phyloP scores from a whole-genome alignment of 2,329 filamentous ascomycete species.

The Penicillium sp. region DNA sequence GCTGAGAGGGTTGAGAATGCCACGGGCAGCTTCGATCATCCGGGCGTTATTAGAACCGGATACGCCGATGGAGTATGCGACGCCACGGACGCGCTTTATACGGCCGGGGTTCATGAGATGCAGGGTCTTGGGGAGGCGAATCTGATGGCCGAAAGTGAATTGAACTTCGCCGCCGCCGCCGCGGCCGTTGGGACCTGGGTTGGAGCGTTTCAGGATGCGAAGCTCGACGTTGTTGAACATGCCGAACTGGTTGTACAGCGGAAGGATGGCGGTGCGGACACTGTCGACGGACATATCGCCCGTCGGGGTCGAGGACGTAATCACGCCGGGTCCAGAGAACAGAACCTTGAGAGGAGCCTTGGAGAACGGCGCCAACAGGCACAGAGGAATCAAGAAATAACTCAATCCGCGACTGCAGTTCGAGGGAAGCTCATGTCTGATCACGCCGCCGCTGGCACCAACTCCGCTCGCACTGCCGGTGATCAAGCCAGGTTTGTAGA shows the following conservation, averaged over 20 bases:
- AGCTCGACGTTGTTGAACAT: slow-evolving; percentile 86
- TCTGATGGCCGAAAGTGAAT: slow-evolving; percentile 87
- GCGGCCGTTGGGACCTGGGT: slow-evolving; percentile 70
- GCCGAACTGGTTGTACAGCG: slow-evolving; percentile 86
- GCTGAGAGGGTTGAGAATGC: slow-evolving; percentile 81
- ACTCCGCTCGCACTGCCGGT: slow-evolving; percentile 78
- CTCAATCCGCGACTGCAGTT: slow-evolving; percentile 79
- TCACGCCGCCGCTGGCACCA: slow-evolving; percentile 71
- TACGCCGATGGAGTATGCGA: slow-evolving; percentile 91
- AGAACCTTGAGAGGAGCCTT: slow-evolving; percentile 89
- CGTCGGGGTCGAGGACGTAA: slow-evolving; percentile 79
- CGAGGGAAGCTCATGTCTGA: slow-evolving; percentile 77
- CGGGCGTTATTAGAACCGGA: slow-evolving; percentile 89
- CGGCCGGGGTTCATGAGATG: slow-evolving; percentile 82
- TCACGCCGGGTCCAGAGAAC: slow-evolving; percentile 87
- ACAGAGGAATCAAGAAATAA: slow-evolving; percentile 89
- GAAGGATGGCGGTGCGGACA: slow-evolving; percentile 88
- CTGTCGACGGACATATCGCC: slow-evolving; percentile 92
- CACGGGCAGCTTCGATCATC: slow-evolving; percentile 89
- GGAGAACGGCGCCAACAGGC: slow-evolving; percentile 87
- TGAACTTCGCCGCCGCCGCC: slow-evolving; percentile 93
- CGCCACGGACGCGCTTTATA: slow-evolving; percentile 85
- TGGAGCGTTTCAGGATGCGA: slow-evolving; percentile 76
- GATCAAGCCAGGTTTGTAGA: slow-evolving; percentile 90
- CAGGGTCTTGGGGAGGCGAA: slow-evolving; percentile 89